Conservation (phyloP, 2,329 filamentous ascomycete genomes). For the Triangularia verruculosa region DNA sequence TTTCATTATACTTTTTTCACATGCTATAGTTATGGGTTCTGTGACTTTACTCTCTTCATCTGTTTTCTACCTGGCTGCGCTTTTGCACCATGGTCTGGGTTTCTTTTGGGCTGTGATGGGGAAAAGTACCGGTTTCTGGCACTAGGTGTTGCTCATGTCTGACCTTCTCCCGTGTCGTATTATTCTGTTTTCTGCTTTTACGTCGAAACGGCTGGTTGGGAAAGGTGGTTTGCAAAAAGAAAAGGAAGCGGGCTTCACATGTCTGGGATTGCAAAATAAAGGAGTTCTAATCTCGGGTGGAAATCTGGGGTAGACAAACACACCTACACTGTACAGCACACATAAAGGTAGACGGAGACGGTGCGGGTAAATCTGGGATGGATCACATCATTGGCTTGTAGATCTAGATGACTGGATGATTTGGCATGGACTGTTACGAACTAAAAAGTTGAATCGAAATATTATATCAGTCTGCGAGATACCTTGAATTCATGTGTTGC, state of each 20-base stretch:
- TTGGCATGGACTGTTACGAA: background rate
- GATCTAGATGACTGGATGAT: background rate
- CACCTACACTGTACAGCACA: background rate
- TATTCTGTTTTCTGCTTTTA: background rate
- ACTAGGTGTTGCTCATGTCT: background rate
- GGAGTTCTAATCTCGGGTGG: background rate
- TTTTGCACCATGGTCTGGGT: background rate
- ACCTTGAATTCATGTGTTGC: background rate
- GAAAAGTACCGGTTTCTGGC: background rate
- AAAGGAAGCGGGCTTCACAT: background rate
- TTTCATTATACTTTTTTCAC: background rate
- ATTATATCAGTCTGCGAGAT: background rate
- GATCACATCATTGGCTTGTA: background rate
- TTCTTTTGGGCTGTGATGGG: background rate
- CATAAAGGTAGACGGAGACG: background rate
- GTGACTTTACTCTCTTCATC: no score
- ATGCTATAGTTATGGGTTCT: background rate
- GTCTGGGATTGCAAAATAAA: background rate
- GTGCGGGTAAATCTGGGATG: background rate
- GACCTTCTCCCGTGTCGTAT: background rate
- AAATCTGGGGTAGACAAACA: background rate
- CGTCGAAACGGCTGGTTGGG: background rate
- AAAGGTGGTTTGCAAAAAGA: background rate
- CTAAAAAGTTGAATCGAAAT: background rate
- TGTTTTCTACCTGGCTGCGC: no score